Evolutionary conservation across 257 asterid genomes (phyloP).

Genomic region (Penstemon eatonii): DNA sequence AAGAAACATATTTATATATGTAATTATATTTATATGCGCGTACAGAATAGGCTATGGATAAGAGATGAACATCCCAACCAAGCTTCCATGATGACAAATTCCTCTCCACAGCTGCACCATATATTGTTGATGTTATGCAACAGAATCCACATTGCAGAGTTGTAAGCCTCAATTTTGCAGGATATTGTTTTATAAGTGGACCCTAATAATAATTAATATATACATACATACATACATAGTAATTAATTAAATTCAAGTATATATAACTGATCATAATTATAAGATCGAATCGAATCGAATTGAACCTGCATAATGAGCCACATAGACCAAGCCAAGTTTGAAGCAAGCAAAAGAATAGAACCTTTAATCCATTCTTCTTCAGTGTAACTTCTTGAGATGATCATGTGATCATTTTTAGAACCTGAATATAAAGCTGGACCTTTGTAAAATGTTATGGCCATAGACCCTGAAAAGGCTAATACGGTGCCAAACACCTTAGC

Average conservation of each 20-base stretch:
- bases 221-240: too few relatives aligned
- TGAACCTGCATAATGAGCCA: conserved; percentile 67
- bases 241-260: too few relatives aligned
- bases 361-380: conserved; percentile 60
- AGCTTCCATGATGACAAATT: conserved; percentile 46
- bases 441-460: too few relatives aligned
- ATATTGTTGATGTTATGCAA: conserved; percentile 36
- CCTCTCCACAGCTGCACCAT: conserved; percentile 40
- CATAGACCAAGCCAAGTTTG: conserved; percentile 46
- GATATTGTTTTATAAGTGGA: conserved; percentile 47
- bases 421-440: conserved; percentile 39
- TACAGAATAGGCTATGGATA: conserved; percentile 52
- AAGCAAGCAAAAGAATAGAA: conserved; percentile 41
- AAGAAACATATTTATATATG: too few relatives aligned
- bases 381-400: conserved; percentile 24
- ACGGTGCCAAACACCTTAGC: conserved; percentile 51
- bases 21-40: too few relatives aligned
- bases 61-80: conserved; percentile 46
- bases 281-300: too few relatives aligned
- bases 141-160: conserved; percentile 43
- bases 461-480: conserved; percentile 29
- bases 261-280: too few relatives aligned
- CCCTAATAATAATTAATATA: conserved; percentile 11
- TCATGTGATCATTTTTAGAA: conserved; percentile 13
- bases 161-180: conserved; percentile 47